These are phyloP conservation scores for Pholiota conissans DNA, from an alignment of 768 basidiomycete species.

Conservation along the genomic window DNA sequence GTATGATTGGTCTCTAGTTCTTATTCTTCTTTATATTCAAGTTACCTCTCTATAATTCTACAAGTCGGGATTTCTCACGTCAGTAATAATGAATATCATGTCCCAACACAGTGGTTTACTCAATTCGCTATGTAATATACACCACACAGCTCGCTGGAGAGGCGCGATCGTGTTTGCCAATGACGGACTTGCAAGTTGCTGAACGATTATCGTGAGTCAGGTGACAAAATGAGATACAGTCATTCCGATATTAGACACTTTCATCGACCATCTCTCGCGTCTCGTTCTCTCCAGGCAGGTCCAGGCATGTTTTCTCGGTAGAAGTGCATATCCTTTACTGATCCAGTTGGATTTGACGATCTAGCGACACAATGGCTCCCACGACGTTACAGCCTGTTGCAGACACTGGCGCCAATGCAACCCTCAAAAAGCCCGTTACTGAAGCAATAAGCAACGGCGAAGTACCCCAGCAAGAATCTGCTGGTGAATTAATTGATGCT, in stretches of 20 bases:
- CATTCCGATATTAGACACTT: no score
- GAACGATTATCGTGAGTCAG: no score
- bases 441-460: neutral
- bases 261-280: no score
- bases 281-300: no score
- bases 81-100: conserved; percentile 5
- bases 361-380: neutral
- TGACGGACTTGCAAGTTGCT: no score
- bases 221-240: no score
- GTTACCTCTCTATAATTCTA: conserved; percentile 10
- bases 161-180: no score
- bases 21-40: neutral
- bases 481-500: conserved; percentile 18
- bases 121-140: no score
- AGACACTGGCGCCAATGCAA: neutral
- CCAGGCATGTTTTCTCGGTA: neutral
- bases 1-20: neutral
- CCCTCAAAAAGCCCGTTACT: neutral
- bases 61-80: conserved; percentile 1
- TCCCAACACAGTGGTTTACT: neutral
- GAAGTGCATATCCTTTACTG: neutral
- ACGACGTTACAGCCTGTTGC: neutral
- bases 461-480: neutral
- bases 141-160: no score
- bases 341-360: neutral